These are phyloP conservation scores for Pisolithus albus DNA, from an alignment of 768 basidiomycete species.

Conservation along the genomic window DNA sequence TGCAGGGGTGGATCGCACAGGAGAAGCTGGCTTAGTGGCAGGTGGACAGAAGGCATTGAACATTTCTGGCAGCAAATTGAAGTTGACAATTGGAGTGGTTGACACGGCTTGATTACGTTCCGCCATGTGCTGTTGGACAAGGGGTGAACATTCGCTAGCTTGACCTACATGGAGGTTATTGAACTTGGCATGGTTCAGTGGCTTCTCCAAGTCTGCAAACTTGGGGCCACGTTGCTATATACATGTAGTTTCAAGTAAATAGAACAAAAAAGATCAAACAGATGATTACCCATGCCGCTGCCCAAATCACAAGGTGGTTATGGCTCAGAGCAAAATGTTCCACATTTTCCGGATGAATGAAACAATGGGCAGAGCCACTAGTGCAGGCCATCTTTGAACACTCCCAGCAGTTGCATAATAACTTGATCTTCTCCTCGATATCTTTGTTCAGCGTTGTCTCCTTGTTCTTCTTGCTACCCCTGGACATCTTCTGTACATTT, in stretches of 20 bases:
- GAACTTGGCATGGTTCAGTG: neutral
- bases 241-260: neutral
- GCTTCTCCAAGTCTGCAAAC: neutral
- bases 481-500: neutral
- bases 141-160: neutral
- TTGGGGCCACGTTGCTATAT: neutral
- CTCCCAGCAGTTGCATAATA: neutral
- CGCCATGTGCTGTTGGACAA: neutral
- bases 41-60: neutral
- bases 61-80: neutral
- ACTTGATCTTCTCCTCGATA: neutral
- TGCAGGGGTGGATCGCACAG: neutral
- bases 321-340: constrained; percentile 1
- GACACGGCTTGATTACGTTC: neutral
- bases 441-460: neutral
- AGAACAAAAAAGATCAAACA: no score
- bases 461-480: neutral
- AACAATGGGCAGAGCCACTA: neutral
- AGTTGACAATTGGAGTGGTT: neutral
- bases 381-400: neutral
- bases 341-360: neutral
- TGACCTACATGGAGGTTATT: neutral
- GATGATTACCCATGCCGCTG: neutral
- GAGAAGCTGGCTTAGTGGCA: neutral
- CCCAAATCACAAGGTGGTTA: constrained; percentile 2